Conservation (phyloP, 306 rosid genomes). For the Begonia masoniana region DNA sequence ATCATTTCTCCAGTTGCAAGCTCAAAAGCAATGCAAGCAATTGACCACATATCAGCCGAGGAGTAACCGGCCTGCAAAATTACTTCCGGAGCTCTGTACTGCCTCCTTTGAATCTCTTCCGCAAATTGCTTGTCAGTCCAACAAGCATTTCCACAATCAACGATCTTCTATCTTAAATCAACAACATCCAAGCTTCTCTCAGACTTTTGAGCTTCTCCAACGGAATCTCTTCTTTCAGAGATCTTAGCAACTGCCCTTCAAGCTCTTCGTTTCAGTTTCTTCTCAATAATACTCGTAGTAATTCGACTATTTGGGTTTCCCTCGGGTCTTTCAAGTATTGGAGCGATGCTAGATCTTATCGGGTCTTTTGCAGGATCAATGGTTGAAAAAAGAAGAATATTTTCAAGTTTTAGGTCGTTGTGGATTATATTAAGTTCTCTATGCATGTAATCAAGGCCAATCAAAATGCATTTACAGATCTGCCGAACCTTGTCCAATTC, state of each 20-base stretch:
- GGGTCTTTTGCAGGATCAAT: constrained; percentile 83
- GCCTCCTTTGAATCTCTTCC: constrained; percentile 89
- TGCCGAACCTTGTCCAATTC: constrained; percentile 65
- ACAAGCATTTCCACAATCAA: constrained; percentile 92
- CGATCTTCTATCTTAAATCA: constrained; percentile 82
- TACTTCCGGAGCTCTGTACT: constrained; percentile 97
- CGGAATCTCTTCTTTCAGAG: constrained; percentile 54
- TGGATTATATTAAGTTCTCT: constrained; percentile 83
- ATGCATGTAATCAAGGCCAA: constrained; percentile 84
- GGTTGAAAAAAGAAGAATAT: constrained; percentile 70
- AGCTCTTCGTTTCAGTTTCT: constrained; percentile 72
- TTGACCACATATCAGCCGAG: constrained; percentile 92
- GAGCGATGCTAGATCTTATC: constrained; percentile 37
- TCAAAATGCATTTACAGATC: constrained; percentile 66
- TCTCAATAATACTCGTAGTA: constrained; percentile 62
- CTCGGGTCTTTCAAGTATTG: constrained; percentile 71
- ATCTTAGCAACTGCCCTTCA: constrained; percentile 83
- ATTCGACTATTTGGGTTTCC: constrained; percentile 62
- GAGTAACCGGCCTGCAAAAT: constrained; percentile 61
- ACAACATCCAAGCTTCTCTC: constrained; percentile 50
- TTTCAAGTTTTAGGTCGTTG: constrained; percentile 87
- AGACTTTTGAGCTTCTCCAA: constrained; percentile 50
- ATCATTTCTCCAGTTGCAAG: constrained; percentile 97
- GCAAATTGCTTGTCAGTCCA: constrained; percentile 63
- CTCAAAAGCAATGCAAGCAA: constrained; percentile 85